Evolutionary conservation across 805 yeast species (phyloP).

Genomic region (Suhomyces sp.): DNA sequence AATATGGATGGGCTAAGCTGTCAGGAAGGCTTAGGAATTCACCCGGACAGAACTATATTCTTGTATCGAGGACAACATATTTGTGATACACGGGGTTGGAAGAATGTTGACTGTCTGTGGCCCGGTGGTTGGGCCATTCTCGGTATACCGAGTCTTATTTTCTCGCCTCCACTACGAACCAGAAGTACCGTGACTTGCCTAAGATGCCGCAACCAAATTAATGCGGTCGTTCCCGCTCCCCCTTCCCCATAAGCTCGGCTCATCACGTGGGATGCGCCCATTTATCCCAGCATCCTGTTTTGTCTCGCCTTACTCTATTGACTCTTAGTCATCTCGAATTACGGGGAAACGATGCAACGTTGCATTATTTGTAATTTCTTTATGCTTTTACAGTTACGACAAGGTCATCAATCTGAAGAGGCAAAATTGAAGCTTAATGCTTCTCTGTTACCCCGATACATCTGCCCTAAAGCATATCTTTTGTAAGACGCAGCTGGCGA

Average conservation of each 20-base stretch:
- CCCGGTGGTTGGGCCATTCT: neutral
- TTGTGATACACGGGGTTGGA: neutral
- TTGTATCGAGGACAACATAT: neutral
- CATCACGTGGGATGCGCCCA: neutral
- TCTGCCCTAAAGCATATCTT: neutral
- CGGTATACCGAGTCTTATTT: neutral
- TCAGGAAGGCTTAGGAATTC: neutral
- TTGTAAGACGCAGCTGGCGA: neutral
- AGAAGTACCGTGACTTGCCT: neutral
- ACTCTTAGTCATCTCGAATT: neutral
- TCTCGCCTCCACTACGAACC: neutral
- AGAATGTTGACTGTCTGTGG: neutral
- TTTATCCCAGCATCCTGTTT: neutral
- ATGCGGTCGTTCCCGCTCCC: neutral
- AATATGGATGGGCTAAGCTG: neutral
- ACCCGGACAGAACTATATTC: neutral
- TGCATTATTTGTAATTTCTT: neutral
- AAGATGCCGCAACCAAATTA: neutral
- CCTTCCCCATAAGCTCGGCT: neutral
- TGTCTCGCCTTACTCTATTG: neutral
- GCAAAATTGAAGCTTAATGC: neutral
- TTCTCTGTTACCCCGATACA: neutral
- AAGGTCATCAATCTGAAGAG: neutral
- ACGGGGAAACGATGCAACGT: constrained; percentile 6
- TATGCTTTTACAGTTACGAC: neutral